Evolutionary conservation across 306 rosid genomes (phyloP), one percentile per base, ranked within the genome.

Genomic region (Hippophae tibetana): DNA sequence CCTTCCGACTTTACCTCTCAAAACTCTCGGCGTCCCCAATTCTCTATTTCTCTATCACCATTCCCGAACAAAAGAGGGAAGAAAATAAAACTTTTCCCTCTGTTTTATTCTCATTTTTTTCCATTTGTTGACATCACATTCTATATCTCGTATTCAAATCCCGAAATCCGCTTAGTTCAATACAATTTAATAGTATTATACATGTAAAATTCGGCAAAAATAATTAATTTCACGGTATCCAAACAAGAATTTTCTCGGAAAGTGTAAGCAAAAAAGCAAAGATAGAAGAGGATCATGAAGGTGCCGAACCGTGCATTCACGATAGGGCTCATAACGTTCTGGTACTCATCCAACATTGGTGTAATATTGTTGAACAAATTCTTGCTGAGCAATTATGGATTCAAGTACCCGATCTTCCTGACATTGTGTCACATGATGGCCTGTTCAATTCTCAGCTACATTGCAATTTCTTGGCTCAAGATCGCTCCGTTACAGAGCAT

Each of bases 391-490:
- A 93, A 89, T 76, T 93, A 93, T 31, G 99, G 99, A 2, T 93
- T 93, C 89, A 93, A 86, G 81, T 93, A 93, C 78, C 99, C 99
- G 58, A 93, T 93, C 63, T 93, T 93, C 78, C 81, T 93, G 53
- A 93, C 99, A 81, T 88, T 93, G 99, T 93, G 99, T 57, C 99
- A 93, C 64, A 93, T 93, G 99, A 93, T 94, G 0, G 99, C 99
- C 1, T 93, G 99, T 43, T 93, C 99, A 2, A 14, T 93, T 45
- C 77, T 93, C 72, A 93, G 99, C 74, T 93, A 93, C 68, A 59
- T 93, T 6, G 99, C 99, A 3, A 93, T 93, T 54, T 97, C 99
- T 5, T 93, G 97, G 97, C 44, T 93, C 73, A 88, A 88, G 83
- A 42, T 89, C 76, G 99, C 88, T 8, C 99, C 99, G 4, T 81